phyloP scores from a whole-genome alignment of 345 rosid genomes.

The Cardamine occulta region DNA sequence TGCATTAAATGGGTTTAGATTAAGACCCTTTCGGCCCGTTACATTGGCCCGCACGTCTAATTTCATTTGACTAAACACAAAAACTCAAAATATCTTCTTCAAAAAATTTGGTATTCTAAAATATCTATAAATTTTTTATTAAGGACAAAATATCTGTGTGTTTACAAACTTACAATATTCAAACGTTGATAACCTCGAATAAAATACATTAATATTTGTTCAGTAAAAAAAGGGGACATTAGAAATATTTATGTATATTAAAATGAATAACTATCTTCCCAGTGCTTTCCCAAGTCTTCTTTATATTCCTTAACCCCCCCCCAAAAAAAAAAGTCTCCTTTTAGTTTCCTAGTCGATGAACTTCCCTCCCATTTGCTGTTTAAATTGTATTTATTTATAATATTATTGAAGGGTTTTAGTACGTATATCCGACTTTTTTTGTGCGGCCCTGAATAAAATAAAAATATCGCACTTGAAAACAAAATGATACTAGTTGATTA shows the following conservation, averaged over 20 bases:
- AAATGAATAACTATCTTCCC: slow-evolving; percentile 23
- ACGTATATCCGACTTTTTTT: neutral
- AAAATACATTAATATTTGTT: neutral
- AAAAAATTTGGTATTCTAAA: neutral
- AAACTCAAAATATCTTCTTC: neutral
- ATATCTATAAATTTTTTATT: no score
- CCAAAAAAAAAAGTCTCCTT: neutral
- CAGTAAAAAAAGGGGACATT: neutral
- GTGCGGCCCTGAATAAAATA: neutral
- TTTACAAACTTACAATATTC: neutral
- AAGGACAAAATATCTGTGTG: neutral
- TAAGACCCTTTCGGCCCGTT: neutral
- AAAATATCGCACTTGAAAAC: neutral
- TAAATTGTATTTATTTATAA: slow-evolving; percentile 2
- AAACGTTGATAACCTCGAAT: neutral
- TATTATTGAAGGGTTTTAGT: neutral
- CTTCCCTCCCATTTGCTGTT: slow-evolving; percentile 22
- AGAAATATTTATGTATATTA: neutral
- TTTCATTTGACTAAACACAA: neutral
- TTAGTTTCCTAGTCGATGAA: neutral
- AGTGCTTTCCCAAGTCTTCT: slow-evolving; percentile 14
- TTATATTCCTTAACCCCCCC: neutral
- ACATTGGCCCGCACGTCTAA: neutral
- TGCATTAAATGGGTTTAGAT: neutral
- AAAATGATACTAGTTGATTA: slow-evolving; percentile 6